phyloP scores from a whole-genome alignment of 441 rosid species.

The Populus trichocarpa region DNA sequence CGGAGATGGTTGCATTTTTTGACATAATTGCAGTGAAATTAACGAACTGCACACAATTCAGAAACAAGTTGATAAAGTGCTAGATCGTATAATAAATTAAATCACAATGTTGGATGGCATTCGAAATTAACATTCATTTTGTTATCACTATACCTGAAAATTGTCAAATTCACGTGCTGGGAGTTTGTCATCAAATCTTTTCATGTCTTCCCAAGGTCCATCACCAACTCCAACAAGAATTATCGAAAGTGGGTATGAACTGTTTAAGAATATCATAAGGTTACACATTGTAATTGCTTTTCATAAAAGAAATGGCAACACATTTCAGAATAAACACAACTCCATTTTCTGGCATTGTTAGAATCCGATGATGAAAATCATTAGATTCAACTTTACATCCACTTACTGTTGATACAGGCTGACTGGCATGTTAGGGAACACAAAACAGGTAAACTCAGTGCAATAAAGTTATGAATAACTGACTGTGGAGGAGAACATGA shows the following conservation, averaged over 20 bases:
- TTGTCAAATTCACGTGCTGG: slow-evolving; percentile 74
- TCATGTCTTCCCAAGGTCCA: slow-evolving; percentile 96
- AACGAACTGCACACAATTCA: slow-evolving; percentile 52
- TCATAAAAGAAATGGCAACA: neutral
- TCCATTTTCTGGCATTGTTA: neutral
- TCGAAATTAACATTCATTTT: neutral
- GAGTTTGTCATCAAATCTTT: slow-evolving; percentile 73
- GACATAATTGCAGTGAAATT: slow-evolving; percentile 72
- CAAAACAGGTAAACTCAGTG: neutral
- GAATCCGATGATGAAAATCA: neutral
- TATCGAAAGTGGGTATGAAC: slow-evolving; percentile 67
- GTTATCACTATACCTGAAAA: slow-evolving; percentile 54
- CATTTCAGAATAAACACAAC: neutral
- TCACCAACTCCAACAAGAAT: slow-evolving; percentile 87
- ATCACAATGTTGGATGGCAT: neutral
- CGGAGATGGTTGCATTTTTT: slow-evolving; percentile 30
- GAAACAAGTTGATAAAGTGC: neutral
- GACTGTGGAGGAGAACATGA: too few species aligned
- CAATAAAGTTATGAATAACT: too few species aligned
- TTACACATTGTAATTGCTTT: neutral
- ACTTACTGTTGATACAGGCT: neutral
- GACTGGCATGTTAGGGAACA: neutral
- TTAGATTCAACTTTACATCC: neutral
- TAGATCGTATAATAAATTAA: neutral
- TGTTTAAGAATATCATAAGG: slow-evolving; percentile 20